Base-by-base conservation (phyloP, 768 basidiomycete genomes). In the Pleurotus ostreatus region DNA sequence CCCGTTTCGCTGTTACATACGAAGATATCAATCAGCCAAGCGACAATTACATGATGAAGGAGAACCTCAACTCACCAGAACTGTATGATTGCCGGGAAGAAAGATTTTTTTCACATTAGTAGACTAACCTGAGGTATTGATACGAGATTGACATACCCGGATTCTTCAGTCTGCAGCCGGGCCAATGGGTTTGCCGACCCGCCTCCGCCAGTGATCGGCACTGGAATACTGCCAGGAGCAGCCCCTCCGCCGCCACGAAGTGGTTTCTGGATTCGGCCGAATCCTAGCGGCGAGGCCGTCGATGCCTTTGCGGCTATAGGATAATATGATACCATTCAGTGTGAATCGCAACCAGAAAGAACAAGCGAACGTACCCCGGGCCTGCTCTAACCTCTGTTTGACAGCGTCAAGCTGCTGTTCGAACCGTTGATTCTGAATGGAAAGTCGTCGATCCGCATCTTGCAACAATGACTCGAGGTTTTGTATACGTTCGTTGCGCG, bases 181-280 rank as follows among this genome's bases (percentile, higher is more conserved):
- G 80, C 68, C 60, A 94, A 68, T 16, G 89, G 82, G 69, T 84
- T 91, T 51, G 59, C 37, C 15, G 79, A 76, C 25, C 81, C 76
- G 46, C 79, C 71, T n/a, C 73, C 71, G 37, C 76, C 70, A 55
- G 72, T 59, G 53, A 76, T 70, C 56, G 79, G 64, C 43, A 72
- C 64, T 60, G 80, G 73, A 48, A 72, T 64, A 41, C 74, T 66
- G 44, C 68, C 70, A 18, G 79, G 65, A 38, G 74, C 63, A 39
- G 75, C 76, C 56, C 94, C 94, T 43, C 96, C 95, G 18, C 93
- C 94, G 12, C 96, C 97, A 61, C 96, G 82, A 55, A 99, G 75
- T 23, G 97, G 97, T 74, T 98, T 98, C 34, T 96, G 96, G 60
- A 99, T 98, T 40, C 96, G 84, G 43, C 95, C 94, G 73, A 95